Conservation (phyloP, 2,329 filamentous ascomycete species). For the Aspergillus terreus region DNA sequence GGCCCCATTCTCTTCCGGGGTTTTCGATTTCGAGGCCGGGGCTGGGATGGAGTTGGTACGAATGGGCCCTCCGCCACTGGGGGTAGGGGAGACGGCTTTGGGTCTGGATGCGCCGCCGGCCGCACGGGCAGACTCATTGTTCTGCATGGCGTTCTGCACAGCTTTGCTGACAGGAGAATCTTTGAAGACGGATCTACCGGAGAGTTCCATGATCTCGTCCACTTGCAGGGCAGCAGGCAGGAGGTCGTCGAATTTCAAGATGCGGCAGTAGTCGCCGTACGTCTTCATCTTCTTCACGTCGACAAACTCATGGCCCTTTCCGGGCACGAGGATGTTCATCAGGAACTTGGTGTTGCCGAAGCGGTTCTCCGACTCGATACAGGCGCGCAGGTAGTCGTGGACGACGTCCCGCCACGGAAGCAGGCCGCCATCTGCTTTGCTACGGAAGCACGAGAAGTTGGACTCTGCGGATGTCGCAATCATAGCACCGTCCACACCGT, state of each 20-base stretch:
- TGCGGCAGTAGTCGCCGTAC: slow-evolving; percentile 66
- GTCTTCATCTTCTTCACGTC: slow-evolving; percentile 63
- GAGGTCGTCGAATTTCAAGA: slow-evolving; percentile 63
- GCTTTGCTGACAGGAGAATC: slow-evolving; percentile 18
- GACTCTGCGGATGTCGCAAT: slow-evolving; percentile 90
- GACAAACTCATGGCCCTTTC: slow-evolving; percentile 64
- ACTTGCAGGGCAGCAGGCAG: slow-evolving; percentile 54
- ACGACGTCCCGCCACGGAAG: slow-evolving; percentile 75
- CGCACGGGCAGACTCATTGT: slow-evolving; percentile 33
- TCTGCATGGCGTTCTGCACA: slow-evolving; percentile 31
- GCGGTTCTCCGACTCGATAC: slow-evolving; percentile 76
- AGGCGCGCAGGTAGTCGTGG: slow-evolving; percentile 66
- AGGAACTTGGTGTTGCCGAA: slow-evolving; percentile 93
- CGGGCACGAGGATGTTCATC: slow-evolving; percentile 79
- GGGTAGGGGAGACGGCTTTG: slow-evolving; percentile 19
- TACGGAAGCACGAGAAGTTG: slow-evolving; percentile 83
- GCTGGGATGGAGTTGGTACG: slow-evolving; percentile 30
- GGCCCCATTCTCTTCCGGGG: slow-evolving; percentile 17
- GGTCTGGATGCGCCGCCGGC: slow-evolving; percentile 25
- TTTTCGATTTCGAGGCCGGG: slow-evolving; percentile 16
- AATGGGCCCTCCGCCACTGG: slow-evolving; percentile 28
- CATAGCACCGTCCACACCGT: slow-evolving; percentile 90
- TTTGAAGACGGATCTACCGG: neutral
- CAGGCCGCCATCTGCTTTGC: slow-evolving; percentile 64
- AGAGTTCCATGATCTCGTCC: slow-evolving; percentile 23